Evolutionary conservation across 2,329 filamentous ascomycete genomes (phyloP).

Genomic region (Diaporthe batatas): DNA sequence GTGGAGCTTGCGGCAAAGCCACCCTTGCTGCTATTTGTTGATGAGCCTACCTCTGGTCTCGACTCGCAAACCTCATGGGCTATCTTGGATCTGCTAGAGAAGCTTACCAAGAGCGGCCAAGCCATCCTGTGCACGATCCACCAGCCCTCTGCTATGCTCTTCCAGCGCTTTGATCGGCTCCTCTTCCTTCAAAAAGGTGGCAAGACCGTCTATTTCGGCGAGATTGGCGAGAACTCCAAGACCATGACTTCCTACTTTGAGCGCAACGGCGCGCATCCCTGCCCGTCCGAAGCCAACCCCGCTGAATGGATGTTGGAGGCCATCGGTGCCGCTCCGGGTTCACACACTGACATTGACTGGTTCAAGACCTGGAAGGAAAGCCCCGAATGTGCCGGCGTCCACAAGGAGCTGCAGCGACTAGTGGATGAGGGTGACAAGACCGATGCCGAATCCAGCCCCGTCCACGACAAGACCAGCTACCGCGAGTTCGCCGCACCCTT

Average conservation of each 20-base stretch:
- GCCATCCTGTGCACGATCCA: conserved; percentile 96
- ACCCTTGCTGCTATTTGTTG: conserved; percentile 86
- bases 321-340: conserved; percentile 74
- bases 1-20: conserved; percentile 97
- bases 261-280: conserved; percentile 74
- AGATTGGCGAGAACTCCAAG: conserved; percentile 78
- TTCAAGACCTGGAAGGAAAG: conserved; percentile 71
- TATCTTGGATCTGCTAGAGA: conserved; percentile 86
- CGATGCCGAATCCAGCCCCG: conserved; percentile 41
- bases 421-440: conserved; percentile 54
- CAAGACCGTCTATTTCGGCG: conserved; percentile 82
- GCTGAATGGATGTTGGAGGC: conserved; percentile 83
- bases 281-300: conserved; percentile 79
- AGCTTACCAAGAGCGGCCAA: conserved; percentile 86
- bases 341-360: conserved; percentile 75
- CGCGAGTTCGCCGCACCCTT: conserved; percentile 81
- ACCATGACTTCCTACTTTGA: conserved; percentile 82
- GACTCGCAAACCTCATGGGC: conserved; percentile 93
- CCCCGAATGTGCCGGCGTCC: conserved; percentile 67
- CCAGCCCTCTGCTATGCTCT: conserved; percentile 90
- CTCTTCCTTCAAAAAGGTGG: conserved; percentile 81
- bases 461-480: conserved; percentile 57
- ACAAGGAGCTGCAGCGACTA: conserved; percentile 69
- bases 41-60: conserved; percentile 91
- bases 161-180: conserved; percentile 86